Evolutionary conservation across 2,329 filamentous ascomycete species (phyloP).

Genomic region (Huntiella abstrusa): DNA sequence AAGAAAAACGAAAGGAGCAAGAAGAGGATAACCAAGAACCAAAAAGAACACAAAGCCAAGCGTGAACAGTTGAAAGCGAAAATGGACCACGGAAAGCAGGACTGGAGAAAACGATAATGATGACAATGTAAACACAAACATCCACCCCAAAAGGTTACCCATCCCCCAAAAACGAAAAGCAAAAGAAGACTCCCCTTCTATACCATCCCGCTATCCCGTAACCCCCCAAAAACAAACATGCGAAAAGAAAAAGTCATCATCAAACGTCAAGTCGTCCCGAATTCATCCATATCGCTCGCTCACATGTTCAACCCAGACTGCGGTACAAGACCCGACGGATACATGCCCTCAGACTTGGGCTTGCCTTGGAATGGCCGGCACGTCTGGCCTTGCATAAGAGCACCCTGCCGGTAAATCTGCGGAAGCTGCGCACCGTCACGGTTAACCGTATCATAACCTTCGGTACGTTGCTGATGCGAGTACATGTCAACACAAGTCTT

Average conservation of each 20-base stretch:
- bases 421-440: conserved; percentile 19
- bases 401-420: conserved; percentile 27
- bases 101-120: background rate
- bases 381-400: conserved; percentile 20
- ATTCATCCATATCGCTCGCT: background rate
- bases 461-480: conserved; percentile 17
- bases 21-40: background rate
- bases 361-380: conserved; percentile 37
- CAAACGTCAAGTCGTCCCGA: background rate
- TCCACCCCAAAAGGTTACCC: background rate
- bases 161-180: conserved; percentile 1
- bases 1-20: background rate
- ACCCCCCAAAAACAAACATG: conserved; percentile 7
- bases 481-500: conserved; percentile 31
- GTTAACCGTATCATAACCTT: conserved; percentile 18
- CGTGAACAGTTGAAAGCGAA: background rate
- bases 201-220: background rate
- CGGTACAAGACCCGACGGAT: conserved; percentile 27
- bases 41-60: no score
- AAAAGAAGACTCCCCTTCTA: background rate
- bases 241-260: conserved; percentile 4
- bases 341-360: conserved; percentile 31
- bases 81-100: background rate
- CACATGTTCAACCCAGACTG: conserved; percentile 28
- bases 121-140: background rate